A percentile compares a stretch with the other conserved stretches of the same genome.
phyloP scores from a whole-genome alignment of 1,139 yeast genomes.

The Hyphopichia fennica region DNA sequence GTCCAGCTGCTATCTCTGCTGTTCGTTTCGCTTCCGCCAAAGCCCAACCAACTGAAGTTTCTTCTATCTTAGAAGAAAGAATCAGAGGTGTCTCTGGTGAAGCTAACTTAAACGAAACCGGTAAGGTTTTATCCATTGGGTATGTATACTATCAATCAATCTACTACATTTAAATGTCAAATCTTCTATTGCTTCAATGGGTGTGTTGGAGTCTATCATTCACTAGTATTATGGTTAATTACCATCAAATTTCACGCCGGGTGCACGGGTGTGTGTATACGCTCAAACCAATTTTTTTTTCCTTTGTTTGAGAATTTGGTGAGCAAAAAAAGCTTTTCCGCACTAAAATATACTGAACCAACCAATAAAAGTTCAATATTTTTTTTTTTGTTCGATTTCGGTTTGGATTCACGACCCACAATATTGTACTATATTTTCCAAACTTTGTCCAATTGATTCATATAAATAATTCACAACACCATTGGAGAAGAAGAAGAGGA shows the following conservation, averaged over 20 bases:
- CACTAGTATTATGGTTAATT: too few species aligned
- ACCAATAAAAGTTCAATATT: conserved; percentile 4
- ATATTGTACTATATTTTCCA: background rate
- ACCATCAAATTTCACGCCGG: background rate
- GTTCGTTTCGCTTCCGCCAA: conserved; percentile 90
- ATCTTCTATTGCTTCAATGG: background rate
- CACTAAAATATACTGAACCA: background rate
- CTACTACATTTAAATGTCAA: too few species aligned
- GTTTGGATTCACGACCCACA: background rate
- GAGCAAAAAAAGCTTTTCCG: conserved; percentile 1
- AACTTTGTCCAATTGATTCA: too few species aligned
- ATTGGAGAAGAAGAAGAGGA: background rate
- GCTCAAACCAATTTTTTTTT: too few species aligned
- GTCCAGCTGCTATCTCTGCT: conserved; percentile 67
- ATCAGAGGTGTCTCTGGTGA: conserved; percentile 99
- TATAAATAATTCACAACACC: too few species aligned
- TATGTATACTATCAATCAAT: conserved; percentile 36
- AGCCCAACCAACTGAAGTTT: conserved; percentile 99
- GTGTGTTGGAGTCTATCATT: too few species aligned
- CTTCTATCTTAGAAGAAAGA: conserved; percentile 98
- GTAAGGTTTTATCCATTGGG: conserved; percentile 98
- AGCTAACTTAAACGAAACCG: conserved; percentile 98
- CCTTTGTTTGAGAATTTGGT: too few species aligned
- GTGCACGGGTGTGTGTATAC: background rate
- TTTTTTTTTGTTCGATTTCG: background rate